A percentile compares a stretch with the other conserved stretches of the same genome.
Conservation (phyloP, 495 filamentous ascomycete species). For the Lentithecium fluviatile region DNA sequence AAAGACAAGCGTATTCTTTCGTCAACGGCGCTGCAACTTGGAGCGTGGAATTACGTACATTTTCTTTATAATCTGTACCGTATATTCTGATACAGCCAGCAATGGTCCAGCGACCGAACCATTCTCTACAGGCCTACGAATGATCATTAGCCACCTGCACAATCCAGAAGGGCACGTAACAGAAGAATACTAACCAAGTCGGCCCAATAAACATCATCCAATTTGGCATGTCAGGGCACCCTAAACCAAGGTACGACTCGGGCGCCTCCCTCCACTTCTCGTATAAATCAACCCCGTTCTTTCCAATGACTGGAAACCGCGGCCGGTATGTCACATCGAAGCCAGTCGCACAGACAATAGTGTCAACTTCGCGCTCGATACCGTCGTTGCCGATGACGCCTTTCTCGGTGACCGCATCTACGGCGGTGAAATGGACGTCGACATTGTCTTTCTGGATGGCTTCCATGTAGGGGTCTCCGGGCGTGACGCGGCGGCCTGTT, state of each 20-base stretch:
- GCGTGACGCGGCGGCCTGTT: conserved; percentile 38
- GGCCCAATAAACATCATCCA: conserved; percentile 41
- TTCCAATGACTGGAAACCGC: conserved; percentile 41
- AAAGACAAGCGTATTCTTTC: no score
- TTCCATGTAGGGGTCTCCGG: conserved; percentile 43
- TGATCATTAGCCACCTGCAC: not conserved
- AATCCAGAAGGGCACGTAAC: no score
- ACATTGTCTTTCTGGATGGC: conserved; percentile 44
- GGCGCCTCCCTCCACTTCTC: conserved; percentile 42
- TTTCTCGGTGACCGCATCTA: conserved; percentile 36
- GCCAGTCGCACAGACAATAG: conserved; percentile 44
- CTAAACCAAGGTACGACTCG: conserved; percentile 41
- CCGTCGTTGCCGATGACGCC: conserved; percentile 43
- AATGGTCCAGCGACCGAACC: conserved; percentile 40
- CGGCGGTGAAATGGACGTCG: conserved; percentile 42
- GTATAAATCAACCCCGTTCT: conserved; percentile 36
- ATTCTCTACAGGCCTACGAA: conserved; percentile 40
- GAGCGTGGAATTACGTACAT: conserved; percentile 27
- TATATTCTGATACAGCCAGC: conserved; percentile 38
- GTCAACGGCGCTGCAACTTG: no score
- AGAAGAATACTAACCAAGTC: conserved; percentile 20
- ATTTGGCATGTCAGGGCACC: conserved; percentile 42
- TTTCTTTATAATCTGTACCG: conserved; percentile 42
- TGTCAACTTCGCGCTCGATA: conserved; percentile 40
- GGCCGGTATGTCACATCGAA: conserved; percentile 44